Percentiles rank a stretch among this genome's conserved stretches.
These are phyloP conservation scores for Scenedesmus sp. DNA, from an alignment of 163 green algal species.

Conservation along the genomic window DNA sequence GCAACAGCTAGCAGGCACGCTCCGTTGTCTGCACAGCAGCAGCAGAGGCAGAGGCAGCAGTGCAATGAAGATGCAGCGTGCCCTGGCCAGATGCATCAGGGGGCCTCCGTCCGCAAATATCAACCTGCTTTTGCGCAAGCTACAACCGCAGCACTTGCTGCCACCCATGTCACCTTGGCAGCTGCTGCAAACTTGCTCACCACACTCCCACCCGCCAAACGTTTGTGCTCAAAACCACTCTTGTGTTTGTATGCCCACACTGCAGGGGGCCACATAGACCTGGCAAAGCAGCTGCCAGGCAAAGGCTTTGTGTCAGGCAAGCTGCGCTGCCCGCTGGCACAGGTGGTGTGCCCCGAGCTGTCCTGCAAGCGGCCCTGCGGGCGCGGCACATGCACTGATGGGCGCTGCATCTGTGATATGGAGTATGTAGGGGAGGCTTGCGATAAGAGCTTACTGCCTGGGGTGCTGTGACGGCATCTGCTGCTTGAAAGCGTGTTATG, in stretches of 20 bases:
- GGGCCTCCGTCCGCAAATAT: too few relatives aligned
- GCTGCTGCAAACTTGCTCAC: too few relatives aligned
- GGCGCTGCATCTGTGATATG: slow-evolving; percentile 44
- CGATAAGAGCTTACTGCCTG: background rate
- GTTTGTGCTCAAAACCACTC: background rate
- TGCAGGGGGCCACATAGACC: slow-evolving; percentile 24
- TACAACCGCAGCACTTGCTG: too few relatives aligned
- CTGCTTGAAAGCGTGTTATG: background rate
- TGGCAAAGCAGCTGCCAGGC: slow-evolving; percentile 35
- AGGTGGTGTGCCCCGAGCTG: slow-evolving; percentile 6
- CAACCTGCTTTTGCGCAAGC: too few relatives aligned
- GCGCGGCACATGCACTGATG: background rate
- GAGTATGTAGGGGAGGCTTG: slow-evolving; percentile 22
- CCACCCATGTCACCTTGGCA: too few relatives aligned
- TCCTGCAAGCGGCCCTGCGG: slow-evolving; percentile 17
- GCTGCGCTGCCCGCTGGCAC: slow-evolving; percentile 20
- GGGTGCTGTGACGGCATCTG: background rate
- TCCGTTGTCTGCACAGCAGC: too few relatives aligned
- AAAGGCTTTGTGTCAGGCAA: slow-evolving; percentile 35
- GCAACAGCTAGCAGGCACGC: too few relatives aligned
- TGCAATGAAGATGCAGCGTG: too few relatives aligned
- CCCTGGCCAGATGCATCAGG: too few relatives aligned
- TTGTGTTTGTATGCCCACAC: background rate
- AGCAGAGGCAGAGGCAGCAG: too few relatives aligned
- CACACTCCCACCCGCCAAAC: too few relatives aligned